Evolutionary conservation across 768 basidiomycete species (phyloP).

Genomic region (Cystobasidium onofrii): DNA sequence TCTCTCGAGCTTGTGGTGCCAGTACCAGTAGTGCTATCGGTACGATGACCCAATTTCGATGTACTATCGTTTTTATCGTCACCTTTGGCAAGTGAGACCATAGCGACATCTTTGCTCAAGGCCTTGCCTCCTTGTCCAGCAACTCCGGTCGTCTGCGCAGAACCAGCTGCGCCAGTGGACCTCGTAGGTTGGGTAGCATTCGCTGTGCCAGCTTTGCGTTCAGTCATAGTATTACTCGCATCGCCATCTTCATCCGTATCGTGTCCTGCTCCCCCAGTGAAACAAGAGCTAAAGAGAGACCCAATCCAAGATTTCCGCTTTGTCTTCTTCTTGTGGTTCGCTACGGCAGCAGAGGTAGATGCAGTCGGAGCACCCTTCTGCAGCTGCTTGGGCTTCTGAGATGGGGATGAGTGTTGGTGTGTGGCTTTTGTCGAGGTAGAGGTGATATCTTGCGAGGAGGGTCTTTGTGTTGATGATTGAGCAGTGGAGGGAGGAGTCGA

Average conservation of each 20-base stretch:
- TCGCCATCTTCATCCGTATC: constrained; percentile 2
- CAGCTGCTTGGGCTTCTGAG: neutral
- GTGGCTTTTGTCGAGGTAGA: neutral
- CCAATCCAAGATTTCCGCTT: constrained; percentile 18
- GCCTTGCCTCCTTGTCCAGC: neutral
- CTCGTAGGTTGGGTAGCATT: neutral
- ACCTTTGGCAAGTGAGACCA: neutral
- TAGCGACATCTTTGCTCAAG: neutral
- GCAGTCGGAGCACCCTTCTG: neutral
- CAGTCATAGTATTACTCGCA: neutral
- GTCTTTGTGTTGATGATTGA: neutral
- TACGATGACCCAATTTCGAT: neutral
- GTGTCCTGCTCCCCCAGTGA: neutral
- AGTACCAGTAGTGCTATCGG: constrained; percentile 1
- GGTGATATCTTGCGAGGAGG: neutral
- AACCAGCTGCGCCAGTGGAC: neutral
- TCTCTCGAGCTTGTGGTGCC: neutral
- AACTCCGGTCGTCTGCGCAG: neutral
- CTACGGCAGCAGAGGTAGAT: neutral
- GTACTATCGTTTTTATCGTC: constrained; percentile 5
- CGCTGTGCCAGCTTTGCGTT: constrained; percentile 25
- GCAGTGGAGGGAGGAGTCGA: neutral
- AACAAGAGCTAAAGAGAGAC: constrained; percentile 2
- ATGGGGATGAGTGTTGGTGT: neutral
- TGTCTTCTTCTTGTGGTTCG: neutral